Base-by-base conservation (phyloP, 2,329 filamentous ascomycete species). In the Cercospora sesami region DNA sequence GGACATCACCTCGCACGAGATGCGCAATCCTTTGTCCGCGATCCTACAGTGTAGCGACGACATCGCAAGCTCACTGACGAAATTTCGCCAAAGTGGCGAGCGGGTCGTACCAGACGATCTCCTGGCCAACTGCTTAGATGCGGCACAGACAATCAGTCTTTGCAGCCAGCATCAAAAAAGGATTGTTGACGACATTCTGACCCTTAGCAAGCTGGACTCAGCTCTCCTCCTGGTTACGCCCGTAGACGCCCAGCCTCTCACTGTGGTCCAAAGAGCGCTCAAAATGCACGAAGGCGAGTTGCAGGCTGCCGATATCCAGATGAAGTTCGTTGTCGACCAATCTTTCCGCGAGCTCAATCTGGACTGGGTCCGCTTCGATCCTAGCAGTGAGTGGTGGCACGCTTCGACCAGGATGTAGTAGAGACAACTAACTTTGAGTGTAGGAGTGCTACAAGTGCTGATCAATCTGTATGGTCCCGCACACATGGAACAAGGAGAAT, bases 261-360 rank as follows among this genome's bases (percentile, higher is more conserved):
- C 84, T 8, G 86, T 93, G 51, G 86, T 92, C 2, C 84, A 88
- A 64, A 85, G 87, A 31, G 87, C 90, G 0, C 77, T 94, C 39
- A 92, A 91, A 75, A 93, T 94, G 86, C 93, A 93, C 72, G 89
- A 92, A 73, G 88, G 89, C 4, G 91, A 94, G 76, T 83, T 92
- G 3, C 86, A 89, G 48, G 89, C 88, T 28, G 86, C 89, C 1
- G 86, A 89, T 53, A 92, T 94, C 63, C 81, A 87, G 59, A 84
- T 94, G 71, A 83, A 85, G 23, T 88, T 91, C 72, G 80, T 85
- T 2, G 83, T 91, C 12, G 87, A 90, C 72, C 76, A 84, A 16
- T 90, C 89, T 0, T 91, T 89, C 75, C 81, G 80, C 4, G 79
- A 84, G 1, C 80, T 89, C 1, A 80, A 80, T 0, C 81, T 91